Evolutionary conservation across 2,329 filamentous ascomycete species (phyloP).

Genomic region (Penicillium freii): DNA sequence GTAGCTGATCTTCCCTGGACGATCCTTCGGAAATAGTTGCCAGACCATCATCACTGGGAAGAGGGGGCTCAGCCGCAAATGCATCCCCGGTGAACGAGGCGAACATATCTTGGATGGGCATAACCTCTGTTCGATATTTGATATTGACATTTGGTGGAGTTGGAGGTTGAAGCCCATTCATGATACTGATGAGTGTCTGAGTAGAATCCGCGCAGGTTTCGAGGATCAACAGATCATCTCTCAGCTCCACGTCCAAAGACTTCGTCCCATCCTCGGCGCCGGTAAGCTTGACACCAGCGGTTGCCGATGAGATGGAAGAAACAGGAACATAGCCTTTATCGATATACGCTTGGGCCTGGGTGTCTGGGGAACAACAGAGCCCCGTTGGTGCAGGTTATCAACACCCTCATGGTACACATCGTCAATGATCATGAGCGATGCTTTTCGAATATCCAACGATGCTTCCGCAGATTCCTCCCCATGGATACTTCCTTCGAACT

Average conservation of each 20-base stretch:
- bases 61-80: conserved; percentile 51
- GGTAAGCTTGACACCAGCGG: conserved; percentile 61
- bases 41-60: conserved; percentile 35
- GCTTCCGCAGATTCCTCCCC: conserved; percentile 64
- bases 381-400: conserved; percentile 33
- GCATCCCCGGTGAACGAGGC: conserved; percentile 87
- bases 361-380: conserved; percentile 33
- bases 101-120: conserved; percentile 83
- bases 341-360: conserved; percentile 52
- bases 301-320: conserved; percentile 81
- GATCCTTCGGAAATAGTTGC: conserved; percentile 48
- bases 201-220: conserved; percentile 98
- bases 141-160: conserved; percentile 75
- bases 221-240: conserved; percentile 81
- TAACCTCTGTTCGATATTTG: conserved; percentile 82
- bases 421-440: conserved; percentile 79
- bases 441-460: conserved; percentile 70
- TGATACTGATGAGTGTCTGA: conserved; percentile 77
- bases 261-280: conserved; percentile 59
- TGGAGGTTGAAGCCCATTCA: conserved; percentile 79
- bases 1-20: conserved; percentile 39
- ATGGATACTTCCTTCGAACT: conserved; percentile 65
- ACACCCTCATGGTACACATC: conserved; percentile 54
- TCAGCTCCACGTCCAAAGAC: conserved; percentile 74
- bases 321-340: conserved; percentile 78